phyloP scores from a whole-genome alignment of 2,329 filamentous ascomycete genomes.

The Paecilomyces dactylethromorphus region DNA sequence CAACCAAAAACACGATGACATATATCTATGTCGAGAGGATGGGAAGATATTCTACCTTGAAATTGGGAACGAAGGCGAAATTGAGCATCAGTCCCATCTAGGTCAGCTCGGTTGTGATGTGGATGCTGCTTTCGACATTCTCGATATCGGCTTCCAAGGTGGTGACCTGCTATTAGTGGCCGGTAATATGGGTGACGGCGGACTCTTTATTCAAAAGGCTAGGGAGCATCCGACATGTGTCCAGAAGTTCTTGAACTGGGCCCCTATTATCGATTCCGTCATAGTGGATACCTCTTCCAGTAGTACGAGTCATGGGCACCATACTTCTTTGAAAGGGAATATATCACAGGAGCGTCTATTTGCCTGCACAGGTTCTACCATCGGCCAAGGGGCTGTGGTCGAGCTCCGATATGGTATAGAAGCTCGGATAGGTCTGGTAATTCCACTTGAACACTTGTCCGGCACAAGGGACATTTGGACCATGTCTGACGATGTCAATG shows the following conservation, averaged over 20 bases:
- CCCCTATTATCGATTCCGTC: slow-evolving; percentile 45
- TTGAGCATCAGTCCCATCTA: slow-evolving; percentile 52
- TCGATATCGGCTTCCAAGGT: slow-evolving; percentile 54
- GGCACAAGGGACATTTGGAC: slow-evolving; percentile 39
- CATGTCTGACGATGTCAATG: slow-evolving; percentile 26
- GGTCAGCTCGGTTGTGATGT: slow-evolving; percentile 67
- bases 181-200: slow-evolving; percentile 71
- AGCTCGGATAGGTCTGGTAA: slow-evolving; percentile 53
- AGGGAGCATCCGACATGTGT: slow-evolving; percentile 49
- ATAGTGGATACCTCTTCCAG: slow-evolving; percentile 17
- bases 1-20: slow-evolving; percentile 61
- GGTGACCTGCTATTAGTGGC: slow-evolving; percentile 75
- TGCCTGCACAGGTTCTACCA: slow-evolving; percentile 58
- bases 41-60: slow-evolving; percentile 70
- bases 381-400: slow-evolving; percentile 53
- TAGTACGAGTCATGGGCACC: neutral
- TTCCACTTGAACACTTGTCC: slow-evolving; percentile 33
- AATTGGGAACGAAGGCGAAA: slow-evolving; percentile 51
- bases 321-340: slow-evolving; percentile 10
- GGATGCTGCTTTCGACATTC: slow-evolving; percentile 71
- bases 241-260: slow-evolving; percentile 58
- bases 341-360: slow-evolving; percentile 54
- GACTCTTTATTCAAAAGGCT: slow-evolving; percentile 64
- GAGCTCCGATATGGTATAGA: slow-evolving; percentile 66
- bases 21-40: slow-evolving; percentile 85